phyloP scores from a whole-genome alignment of 306 rosid species.

The Hippophae tibetana region DNA sequence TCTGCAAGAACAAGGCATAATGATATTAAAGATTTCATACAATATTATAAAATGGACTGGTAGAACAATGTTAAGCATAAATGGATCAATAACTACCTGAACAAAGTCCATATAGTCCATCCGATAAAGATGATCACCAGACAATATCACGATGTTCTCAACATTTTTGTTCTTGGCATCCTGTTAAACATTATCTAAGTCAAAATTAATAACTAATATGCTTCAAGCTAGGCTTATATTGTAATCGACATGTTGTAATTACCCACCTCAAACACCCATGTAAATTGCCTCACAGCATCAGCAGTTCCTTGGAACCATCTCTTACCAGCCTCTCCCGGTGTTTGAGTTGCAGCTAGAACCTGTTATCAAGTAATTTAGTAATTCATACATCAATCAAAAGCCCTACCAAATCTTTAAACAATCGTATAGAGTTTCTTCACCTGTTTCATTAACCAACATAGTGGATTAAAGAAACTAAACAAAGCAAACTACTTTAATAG shows the following conservation, averaged over 20 bases:
- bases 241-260: background rate
- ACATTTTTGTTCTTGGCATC: constrained; percentile 86
- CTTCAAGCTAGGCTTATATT: background rate
- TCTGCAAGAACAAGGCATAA: constrained; percentile 37
- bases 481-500: background rate
- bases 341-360: constrained; percentile 98
- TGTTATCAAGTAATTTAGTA: constrained; percentile 23
- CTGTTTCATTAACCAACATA: background rate
- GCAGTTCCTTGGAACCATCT: constrained; percentile 97
- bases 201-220: background rate
- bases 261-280: constrained; percentile 88
- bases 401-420: constrained; percentile 3
- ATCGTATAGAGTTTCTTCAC: background rate
- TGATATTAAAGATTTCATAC: constrained; percentile 9
- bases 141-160: constrained; percentile 73
- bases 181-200: constrained; percentile 26
- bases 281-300: constrained; percentile 89
- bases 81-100: constrained; percentile 38
- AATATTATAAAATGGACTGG: background rate
- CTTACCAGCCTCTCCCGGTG: constrained; percentile 79
- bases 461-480: background rate
- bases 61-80: constrained; percentile 2
- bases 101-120: constrained; percentile 86
- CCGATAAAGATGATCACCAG: constrained; percentile 89
- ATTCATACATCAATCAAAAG: constrained; percentile 2